These are phyloP conservation scores for Sporothrix variecibatus DNA, from an alignment of 2,329 filamentous ascomycete genomes.

Conservation along the genomic window DNA sequence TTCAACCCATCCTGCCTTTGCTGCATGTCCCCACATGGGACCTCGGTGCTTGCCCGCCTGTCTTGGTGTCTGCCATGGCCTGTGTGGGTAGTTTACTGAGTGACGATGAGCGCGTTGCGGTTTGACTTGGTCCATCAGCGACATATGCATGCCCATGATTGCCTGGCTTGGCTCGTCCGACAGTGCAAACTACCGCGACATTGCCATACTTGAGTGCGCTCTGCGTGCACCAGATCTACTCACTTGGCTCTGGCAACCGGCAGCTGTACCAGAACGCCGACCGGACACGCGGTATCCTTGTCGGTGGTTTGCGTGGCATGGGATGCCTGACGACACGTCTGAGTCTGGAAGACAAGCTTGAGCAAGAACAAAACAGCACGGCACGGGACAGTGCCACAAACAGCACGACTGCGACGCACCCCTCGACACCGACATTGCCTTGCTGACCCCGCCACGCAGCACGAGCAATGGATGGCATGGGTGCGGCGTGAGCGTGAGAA, in stretches of 20 bases:
- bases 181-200: conserved; percentile 34
- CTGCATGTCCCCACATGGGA: conserved; percentile 38
- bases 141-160: conserved; percentile 36
- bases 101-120: conserved; percentile 27
- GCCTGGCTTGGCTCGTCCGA: conserved; percentile 36
- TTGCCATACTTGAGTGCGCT: conserved; percentile 36
- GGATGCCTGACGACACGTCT: conserved; percentile 34
- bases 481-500: conserved; percentile 33
- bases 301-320: conserved; percentile 36
- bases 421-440: conserved; percentile 22
- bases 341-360: conserved; percentile 18
- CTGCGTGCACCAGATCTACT: conserved; percentile 39
- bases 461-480: conserved; percentile 35
- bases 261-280: conserved; percentile 38
- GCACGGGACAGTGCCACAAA: background rate
- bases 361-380: background rate
- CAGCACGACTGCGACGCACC: background rate
- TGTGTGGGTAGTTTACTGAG: conserved; percentile 37
- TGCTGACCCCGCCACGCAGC: background rate
- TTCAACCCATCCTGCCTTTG: conserved; percentile 37
- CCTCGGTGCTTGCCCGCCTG: conserved; percentile 32
- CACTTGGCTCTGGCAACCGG: conserved; percentile 38
- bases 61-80: conserved; percentile 37
- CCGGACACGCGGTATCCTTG: conserved; percentile 35
- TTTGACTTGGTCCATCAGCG: conserved; percentile 33